Evolutionary conservation across 148 eudicot species (phyloP).

Genomic region (Chenopodium album): DNA sequence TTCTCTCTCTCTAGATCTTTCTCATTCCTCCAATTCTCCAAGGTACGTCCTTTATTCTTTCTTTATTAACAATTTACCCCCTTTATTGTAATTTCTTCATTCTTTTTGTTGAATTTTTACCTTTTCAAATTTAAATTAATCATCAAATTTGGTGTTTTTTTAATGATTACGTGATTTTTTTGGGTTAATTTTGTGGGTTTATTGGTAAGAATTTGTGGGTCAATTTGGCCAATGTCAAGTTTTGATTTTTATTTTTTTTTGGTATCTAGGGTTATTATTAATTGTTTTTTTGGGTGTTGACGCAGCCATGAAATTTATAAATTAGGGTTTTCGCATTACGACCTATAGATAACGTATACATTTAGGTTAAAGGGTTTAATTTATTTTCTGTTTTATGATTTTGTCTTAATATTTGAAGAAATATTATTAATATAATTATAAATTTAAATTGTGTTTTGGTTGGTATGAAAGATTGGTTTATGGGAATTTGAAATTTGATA

Average conservation of each 20-base stretch:
- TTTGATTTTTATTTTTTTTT: not conserved
- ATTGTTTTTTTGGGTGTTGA: not conserved
- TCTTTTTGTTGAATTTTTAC: not conserved
- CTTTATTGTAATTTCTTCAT: not conserved
- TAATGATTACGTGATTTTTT: not conserved
- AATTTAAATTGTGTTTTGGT: not conserved
- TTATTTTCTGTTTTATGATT: not conserved
- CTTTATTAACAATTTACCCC: not conserved
- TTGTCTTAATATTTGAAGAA: not conserved
- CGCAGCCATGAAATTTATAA: too few species aligned
- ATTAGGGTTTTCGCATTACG: not conserved
- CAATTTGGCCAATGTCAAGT: not conserved
- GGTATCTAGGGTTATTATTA: not conserved
- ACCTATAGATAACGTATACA: not conserved
- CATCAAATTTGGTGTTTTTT: not conserved
- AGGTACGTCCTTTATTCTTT: not conserved
- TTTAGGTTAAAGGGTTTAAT: not conserved
- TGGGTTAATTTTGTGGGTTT: not conserved
- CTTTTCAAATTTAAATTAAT: not conserved
- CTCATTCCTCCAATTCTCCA: not conserved
- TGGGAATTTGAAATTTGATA: not conserved
- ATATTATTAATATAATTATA: not conserved
- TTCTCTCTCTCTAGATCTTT: not conserved
- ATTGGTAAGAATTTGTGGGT: not conserved
- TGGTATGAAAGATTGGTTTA: not conserved